Evolutionary conservation across 495 filamentous ascomycete genomes (phyloP), one percentile per base, ranked within the genome.

Genomic region (Tuber brumale): DNA sequence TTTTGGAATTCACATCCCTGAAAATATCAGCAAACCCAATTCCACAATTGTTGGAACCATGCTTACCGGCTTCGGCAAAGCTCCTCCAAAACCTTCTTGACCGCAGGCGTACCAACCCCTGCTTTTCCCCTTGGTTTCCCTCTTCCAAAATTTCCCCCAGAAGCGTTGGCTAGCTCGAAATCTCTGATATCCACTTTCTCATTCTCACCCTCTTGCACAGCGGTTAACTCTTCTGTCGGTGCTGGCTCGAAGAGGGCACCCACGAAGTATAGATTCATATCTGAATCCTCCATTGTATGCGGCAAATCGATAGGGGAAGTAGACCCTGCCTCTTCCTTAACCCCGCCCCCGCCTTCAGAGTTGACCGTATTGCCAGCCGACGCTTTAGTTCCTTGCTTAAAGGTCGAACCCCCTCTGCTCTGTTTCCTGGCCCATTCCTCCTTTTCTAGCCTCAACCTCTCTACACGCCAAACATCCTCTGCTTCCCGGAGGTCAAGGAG

Each of bases 401-500:
- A 70, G 23, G 19, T 18, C 73, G 76, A 76, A 70, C 73, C 75
- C 12, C 77, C 78, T 61, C 70, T 69, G 2, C 72, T 42, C 73
- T 82, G 77, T n/a, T 77, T 82, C 16, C 75, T 82, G 18, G 42
- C 43, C 80, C 80, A 77, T n/a, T 83, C 85, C 72, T 89, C 88
- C 78, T 88, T 88, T 76, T 91, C 89, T 21, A 97, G 84, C n/a
- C 88, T 86, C 57, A 91, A 89, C 21, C 88, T 87, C 79, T 89
- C 89, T 1, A 86, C 84, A 73, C 85, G 87, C 95, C 95, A 99
- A 76, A 89, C 83, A 43, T 88, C 86, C 69, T 96, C 90, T 1
- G 94, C 94, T 75, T 92, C 86, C 70, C 88, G 86, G 72, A 89
- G 87, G 81, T 99, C 94, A 81, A 97, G 97, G 14, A 99, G 85